Conservation (phyloP, 768 basidiomycete genomes). For the Tulasnella sp. region DNA sequence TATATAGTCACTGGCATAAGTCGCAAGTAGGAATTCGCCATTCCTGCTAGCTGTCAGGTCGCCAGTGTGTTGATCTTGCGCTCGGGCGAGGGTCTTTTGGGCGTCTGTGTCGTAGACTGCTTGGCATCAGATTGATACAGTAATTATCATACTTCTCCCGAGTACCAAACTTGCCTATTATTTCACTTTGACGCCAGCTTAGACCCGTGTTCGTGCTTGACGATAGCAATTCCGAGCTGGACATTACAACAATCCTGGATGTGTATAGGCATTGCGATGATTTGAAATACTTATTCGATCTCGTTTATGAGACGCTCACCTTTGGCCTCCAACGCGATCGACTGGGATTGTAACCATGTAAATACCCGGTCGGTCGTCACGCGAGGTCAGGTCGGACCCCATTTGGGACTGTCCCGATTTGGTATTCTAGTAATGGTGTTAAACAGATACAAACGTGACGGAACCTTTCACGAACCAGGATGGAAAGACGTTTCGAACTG, state of each 20-base stretch:
- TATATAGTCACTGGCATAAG: neutral
- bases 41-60: neutral
- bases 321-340: neutral
- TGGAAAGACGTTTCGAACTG: neutral
- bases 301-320: neutral
- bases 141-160: neutral
- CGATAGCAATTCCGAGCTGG: too few species aligned
- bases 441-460: neutral
- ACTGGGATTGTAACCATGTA: neutral
- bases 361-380: too few species aligned
- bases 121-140: neutral
- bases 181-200: too few species aligned
- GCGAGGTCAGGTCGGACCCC: neutral
- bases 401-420: neutral
- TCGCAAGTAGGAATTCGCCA: neutral
- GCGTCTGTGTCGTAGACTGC: neutral
- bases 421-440: neutral
- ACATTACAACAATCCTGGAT: neutral
- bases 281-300: neutral
- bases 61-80: rapidly evolving
- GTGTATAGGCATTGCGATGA: neutral
- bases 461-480: neutral
- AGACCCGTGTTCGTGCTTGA: too few species aligned
- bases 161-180: neutral
- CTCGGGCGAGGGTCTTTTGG: neutral